These are phyloP conservation scores for Iberis pinnata DNA, from an alignment of 345 rosid species.

Conservation along the genomic window DNA sequence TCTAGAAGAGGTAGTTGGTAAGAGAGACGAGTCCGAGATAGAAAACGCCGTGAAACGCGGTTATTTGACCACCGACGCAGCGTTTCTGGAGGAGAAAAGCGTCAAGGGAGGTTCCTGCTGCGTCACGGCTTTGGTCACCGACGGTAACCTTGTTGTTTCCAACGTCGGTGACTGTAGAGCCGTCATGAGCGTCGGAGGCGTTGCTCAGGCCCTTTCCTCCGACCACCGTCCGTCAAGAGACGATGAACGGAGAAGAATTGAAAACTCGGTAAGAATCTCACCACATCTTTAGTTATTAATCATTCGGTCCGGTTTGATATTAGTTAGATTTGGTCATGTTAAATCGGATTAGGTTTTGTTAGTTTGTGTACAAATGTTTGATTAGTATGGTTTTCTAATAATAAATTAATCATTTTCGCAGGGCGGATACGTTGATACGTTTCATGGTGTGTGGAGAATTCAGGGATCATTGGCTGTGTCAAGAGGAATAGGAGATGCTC, in stretches of 20 bases:
- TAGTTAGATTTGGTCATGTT: neutral
- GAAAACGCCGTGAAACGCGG: conserved; percentile 62
- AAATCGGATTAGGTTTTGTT: neutral
- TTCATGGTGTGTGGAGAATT: conserved; percentile 68
- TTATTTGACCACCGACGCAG: conserved; percentile 62
- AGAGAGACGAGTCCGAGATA: conserved; percentile 34
- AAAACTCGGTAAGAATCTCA: conserved; percentile 43
- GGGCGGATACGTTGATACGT: conserved; percentile 83
- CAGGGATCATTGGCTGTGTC: conserved; percentile 82
- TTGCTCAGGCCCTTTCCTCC: conserved; percentile 67
- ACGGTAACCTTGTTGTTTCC: conserved; percentile 68
- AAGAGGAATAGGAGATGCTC: conserved; percentile 70
- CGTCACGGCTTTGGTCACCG: conserved; percentile 64
- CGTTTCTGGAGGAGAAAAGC: conserved; percentile 51
- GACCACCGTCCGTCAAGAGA: conserved; percentile 81
- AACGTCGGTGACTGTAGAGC: conserved; percentile 95
- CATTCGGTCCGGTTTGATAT: neutral
- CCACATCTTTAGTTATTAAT: neutral
- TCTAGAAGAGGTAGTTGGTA: conserved; percentile 32
- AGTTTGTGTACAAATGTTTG: neutral
- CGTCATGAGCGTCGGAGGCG: conserved; percentile 69
- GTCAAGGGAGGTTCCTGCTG: conserved; percentile 71
- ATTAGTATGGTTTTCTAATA: neutral
- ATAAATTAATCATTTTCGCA: conserved; percentile 6
- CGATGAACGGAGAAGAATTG: conserved; percentile 68